A percentile compares a stretch with the other conserved stretches of the same genome.
These are phyloP conservation scores for Pseudoscleropodium purum DNA, from an alignment of 225 moss, liverwort and hornwort genomes.

Conservation along the genomic window DNA sequence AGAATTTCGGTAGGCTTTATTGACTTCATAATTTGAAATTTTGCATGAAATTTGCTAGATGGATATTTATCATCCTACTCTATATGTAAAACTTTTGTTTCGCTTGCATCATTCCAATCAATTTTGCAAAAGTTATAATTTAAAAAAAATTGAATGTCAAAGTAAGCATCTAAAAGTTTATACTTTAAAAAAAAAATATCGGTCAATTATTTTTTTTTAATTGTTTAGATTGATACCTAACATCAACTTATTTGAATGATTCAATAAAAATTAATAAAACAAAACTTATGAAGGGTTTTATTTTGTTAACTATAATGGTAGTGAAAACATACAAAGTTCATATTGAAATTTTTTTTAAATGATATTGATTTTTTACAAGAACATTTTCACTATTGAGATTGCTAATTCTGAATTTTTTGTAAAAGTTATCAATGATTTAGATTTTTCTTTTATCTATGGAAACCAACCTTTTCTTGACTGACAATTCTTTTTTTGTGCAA, in stretches of 20 bases:
- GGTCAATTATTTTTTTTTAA: not conserved
- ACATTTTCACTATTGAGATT: not conserved
- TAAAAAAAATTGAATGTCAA: not conserved
- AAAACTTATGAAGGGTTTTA: not conserved
- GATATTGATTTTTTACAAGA: not conserved
- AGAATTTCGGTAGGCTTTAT: not conserved
- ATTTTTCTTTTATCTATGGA: not conserved
- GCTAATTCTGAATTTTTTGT: not conserved
- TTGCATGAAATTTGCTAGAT: not conserved
- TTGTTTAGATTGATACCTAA: not conserved
- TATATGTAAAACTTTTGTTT: not conserved
- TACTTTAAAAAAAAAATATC: not conserved
- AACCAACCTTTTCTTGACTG: too few species aligned
- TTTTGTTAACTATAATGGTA: not conserved
- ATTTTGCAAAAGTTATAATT: not conserved
- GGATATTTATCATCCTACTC: not conserved
- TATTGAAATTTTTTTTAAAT: too few species aligned
- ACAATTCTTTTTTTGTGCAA: too few species aligned
- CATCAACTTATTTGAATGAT: not conserved
- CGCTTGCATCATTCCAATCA: not conserved
- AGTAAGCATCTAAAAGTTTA: fast-evolving
- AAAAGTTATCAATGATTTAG: not conserved
- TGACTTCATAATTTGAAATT: not conserved
- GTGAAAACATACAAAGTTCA: not conserved
- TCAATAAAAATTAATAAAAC: not conserved